A percentile compares a stretch with the other conserved stretches of the same genome.
phyloP scores from a whole-genome alignment of 257 asterid species.

The Solanum dulcamara region DNA sequence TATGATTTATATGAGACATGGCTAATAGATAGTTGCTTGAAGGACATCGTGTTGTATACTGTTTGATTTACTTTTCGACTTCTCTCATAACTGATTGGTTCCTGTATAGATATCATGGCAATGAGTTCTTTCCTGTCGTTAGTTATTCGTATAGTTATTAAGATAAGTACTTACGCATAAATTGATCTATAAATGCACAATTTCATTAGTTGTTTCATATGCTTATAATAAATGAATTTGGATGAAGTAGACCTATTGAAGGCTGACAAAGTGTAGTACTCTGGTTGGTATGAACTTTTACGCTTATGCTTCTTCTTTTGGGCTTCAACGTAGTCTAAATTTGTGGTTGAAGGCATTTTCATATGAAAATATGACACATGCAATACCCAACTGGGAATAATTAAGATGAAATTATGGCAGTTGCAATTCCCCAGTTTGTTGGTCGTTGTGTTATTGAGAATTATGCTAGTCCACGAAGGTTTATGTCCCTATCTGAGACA shows the following conservation, averaged over 20 bases:
- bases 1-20: neutral
- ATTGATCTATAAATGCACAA: neutral
- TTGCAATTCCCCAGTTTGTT: neutral
- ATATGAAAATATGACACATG: neutral
- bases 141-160: neutral
- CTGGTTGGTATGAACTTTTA: neutral
- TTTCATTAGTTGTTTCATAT: neutral
- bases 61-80: neutral
- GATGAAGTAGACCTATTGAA: neutral
- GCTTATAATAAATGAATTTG: neutral
- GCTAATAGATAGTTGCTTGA: neutral
- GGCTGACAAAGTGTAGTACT: neutral
- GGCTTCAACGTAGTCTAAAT: neutral
- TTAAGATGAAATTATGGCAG: neutral
- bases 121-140: neutral
- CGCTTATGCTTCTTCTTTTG: neutral
- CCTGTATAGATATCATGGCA: neutral
- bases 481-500: neutral
- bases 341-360: neutral
- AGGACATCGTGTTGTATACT: neutral
- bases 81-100: neutral
- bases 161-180: neutral
- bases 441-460: neutral
- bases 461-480: neutral
- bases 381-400: neutral